A percentile compares a stretch with the other conserved stretches of the same genome.
Conservation (phyloP, 2,329 filamentous ascomycete genomes). For the Paracamarosporium sp. region DNA sequence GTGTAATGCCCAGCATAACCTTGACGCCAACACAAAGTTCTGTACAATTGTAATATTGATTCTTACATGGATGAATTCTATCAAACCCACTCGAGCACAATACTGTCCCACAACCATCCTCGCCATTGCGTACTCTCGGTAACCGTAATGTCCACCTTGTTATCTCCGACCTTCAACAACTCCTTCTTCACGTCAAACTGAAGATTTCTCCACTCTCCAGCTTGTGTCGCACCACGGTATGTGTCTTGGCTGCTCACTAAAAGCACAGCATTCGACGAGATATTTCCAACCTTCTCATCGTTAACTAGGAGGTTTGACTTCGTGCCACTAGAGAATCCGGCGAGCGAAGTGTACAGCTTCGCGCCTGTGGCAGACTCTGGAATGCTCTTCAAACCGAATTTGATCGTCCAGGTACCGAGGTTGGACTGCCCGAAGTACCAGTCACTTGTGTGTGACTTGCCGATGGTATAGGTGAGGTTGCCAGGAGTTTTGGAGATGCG, state of each 20-base stretch:
- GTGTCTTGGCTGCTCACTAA: slow-evolving; percentile 54
- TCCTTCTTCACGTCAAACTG: slow-evolving; percentile 47
- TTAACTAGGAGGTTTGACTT: slow-evolving; percentile 53
- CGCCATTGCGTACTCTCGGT: slow-evolving; percentile 46
- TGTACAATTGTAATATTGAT: no score
- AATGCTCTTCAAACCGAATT: slow-evolving; percentile 38
- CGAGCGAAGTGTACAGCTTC: slow-evolving; percentile 52
- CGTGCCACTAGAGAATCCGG: slow-evolving; percentile 53
- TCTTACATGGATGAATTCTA: no score
- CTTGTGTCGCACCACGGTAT: slow-evolving; percentile 56
- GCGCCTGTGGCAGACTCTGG: slow-evolving; percentile 27
- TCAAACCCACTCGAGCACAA: slow-evolving; percentile 46
- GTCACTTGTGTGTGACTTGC: slow-evolving; percentile 43
- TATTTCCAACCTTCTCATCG: slow-evolving; percentile 48
- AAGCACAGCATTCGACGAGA: slow-evolving; percentile 39
- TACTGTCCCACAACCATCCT: slow-evolving; percentile 53
- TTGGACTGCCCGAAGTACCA: slow-evolving; percentile 59
- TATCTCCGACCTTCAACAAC: slow-evolving; percentile 40
- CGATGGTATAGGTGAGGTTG: slow-evolving; percentile 55
- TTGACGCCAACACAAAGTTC: no score
- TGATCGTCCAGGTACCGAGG: slow-evolving; percentile 40
- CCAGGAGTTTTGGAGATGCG: slow-evolving; percentile 54
- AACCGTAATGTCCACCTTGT: slow-evolving; percentile 48
- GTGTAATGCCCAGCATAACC: no score
- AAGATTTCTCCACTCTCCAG: slow-evolving; percentile 57